phyloP scores from a whole-genome alignment of 208 protist genomes.

The Leishmania braziliensis region DNA sequence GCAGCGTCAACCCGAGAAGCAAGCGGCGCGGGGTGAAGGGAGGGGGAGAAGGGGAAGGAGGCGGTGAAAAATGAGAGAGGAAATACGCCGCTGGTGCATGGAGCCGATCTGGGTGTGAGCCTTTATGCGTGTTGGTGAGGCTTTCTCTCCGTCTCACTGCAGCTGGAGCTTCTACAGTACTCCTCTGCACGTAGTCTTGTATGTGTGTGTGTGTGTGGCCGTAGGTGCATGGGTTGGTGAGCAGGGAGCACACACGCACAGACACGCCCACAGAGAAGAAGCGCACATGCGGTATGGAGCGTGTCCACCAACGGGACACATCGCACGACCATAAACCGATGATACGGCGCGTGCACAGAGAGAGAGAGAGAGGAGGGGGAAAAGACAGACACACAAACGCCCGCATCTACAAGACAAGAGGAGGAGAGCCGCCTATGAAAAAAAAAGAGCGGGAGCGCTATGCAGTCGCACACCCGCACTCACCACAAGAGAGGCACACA shows the following conservation, averaged over 20 bases:
- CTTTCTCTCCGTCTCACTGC: background rate
- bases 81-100: background rate
- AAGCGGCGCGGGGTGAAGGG: background rate
- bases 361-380: background rate
- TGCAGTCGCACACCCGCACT: background rate
- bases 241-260: too few relatives aligned
- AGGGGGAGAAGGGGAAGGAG: background rate
- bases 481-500: background rate
- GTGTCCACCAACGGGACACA: background rate
- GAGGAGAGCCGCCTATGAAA: background rate
- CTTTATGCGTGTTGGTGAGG: background rate
- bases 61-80: background rate
- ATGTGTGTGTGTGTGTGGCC: too few relatives aligned
- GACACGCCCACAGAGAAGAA: too few relatives aligned
- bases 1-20: background rate
- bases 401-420: too few relatives aligned
- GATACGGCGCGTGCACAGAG: background rate
- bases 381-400: slow-evolving; percentile 1
- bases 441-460: background rate
- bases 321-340: background rate
- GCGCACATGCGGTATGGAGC: background rate
- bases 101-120: background rate
- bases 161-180: background rate
- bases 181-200: background rate
- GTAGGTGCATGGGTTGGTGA: too few relatives aligned